Evolutionary conservation across 2,329 filamentous ascomycete species (phyloP), one percentile per base, ranked within the genome.

Genomic region (Pseudocercospora cruenta): DNA sequence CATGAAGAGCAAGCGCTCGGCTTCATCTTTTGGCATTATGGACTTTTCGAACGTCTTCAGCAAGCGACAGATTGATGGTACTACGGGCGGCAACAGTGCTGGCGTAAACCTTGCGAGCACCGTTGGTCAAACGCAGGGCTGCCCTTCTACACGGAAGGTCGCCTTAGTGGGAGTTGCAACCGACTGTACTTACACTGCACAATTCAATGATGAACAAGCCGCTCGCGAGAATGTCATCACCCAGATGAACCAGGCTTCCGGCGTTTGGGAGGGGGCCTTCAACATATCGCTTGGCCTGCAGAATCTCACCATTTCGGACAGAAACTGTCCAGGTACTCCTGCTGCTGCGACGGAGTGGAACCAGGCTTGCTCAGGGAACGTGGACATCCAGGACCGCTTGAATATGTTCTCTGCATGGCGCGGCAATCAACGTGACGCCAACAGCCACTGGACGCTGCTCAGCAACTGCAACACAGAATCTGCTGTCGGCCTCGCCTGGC

Each of bases 381-480:
- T 83, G 39, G 85, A 87, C 28, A 93, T 99, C 68, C 89, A 89
- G 54, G 85, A 90, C 70, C 91, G 95, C 0, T 82, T 99, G 60
- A 96, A 93, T 78, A 82, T 92, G 22, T 98, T 99, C 78, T 97
- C 94, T 1, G 80, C 84, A 57, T 99, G 95, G 95, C 88, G 95
- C 70, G 93, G 94, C 14, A 83, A 88, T 55, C 89, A 88, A 70
- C 80, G 84, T 3, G 95, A 99, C 78, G 85, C 80, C 60, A 97
- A 97, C 78, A 94, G 94, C 16, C 96, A 96, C 80, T 99, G 94
- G 94, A 96, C 92, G 2, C 83, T 97, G 31, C 84, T 97, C 74
- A 94, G 89, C 62, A 93, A 87, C 16, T 97, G 93, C 78, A 87
- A 88, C 71, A 96, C 93, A 0, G 90, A 88, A 58, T 87, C 90